A percentile compares a stretch with the other conserved stretches of the same genome.
phyloP scores from a whole-genome alignment of 306 rosid genomes.

The Dalbergia cultrata region DNA sequence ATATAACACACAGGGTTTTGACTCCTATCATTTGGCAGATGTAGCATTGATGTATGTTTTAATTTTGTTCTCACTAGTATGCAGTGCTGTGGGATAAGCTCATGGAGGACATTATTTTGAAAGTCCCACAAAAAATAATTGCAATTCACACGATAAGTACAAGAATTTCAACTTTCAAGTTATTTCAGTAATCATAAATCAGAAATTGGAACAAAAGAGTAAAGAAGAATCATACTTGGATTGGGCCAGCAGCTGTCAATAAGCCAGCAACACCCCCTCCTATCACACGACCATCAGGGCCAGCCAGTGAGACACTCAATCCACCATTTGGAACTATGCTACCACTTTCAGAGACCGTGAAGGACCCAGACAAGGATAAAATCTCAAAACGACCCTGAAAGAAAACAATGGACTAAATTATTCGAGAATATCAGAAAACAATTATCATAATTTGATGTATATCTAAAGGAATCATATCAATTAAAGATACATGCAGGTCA shows the following conservation, averaged over 20 bases:
- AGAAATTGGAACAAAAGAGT: background rate
- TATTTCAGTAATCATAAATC: background rate
- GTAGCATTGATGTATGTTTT: background rate
- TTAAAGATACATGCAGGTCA: background rate
- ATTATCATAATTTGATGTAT: background rate
- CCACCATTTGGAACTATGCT: constrained; percentile 67
- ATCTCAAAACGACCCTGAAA: constrained; percentile 91
- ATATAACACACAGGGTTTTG: background rate
- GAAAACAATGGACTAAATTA: constrained; percentile 22
- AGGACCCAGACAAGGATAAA: constrained; percentile 81
- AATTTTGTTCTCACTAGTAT: background rate
- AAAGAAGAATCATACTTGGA: constrained; percentile 61
- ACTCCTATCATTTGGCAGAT: background rate
- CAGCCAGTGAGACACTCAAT: constrained; percentile 83
- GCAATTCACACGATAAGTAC: background rate
- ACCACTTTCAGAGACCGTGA: constrained; percentile 52
- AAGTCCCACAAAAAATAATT: background rate
- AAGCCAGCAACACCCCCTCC: constrained; percentile 89
- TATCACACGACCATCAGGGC: constrained; percentile 82
- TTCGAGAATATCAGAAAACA: constrained; percentile 22
- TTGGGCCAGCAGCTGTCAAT: constrained; percentile 80
- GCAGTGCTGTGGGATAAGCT: background rate
- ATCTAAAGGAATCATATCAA: background rate
- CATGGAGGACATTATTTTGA: background rate
- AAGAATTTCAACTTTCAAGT: background rate